Base-by-base conservation (phyloP, 768 basidiomycete genomes). In the Bullera alba region DNA sequence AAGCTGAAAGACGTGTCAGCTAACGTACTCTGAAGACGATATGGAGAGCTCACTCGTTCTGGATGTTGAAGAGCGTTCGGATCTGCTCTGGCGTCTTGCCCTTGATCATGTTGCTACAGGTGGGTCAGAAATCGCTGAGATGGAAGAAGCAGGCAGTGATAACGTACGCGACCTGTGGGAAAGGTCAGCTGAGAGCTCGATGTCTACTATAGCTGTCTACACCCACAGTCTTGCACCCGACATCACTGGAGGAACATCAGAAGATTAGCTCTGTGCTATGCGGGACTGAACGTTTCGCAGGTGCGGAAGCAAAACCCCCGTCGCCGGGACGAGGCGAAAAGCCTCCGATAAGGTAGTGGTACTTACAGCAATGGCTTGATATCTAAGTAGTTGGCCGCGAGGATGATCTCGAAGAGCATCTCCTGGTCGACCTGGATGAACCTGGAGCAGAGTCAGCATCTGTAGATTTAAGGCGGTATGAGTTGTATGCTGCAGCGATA, bases 61-160 rank as follows among this genome's bases (percentile, higher is more conserved):
- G 86, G 58, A 92, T 91, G 80, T 95, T 93, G 78, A 91, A 96
- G 47, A 97, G 81, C 69, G 96, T 96, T 51, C 93, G 85, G 61
- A 99, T 97, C 76, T 97, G 95, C 74, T 97, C 95, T 21, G 95
- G 95, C 3, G 92, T 93, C 81, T 99, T 99, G 28, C 95, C 95
- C 78, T 99, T 97, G 81, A 99, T 97, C 95, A 97, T 99, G 80
- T 97, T 97, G 14, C 95, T 95, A 4, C 10, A 14, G 22, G 7
- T n/a, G n/a, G 21, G 26, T 26, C 6, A 43, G 42, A 26, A 22
- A 95, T 92, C 3, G 90, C 90, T 93, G 53, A 3, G 39, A 16
- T 2, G 26, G 6, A 15, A 44, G 26, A 23, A 34, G 14, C 8
- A 10, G 38, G 21, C 38, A 32, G 26, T 34, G 8, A 19, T 7